These are phyloP conservation scores for Camelina hispida DNA, from an alignment of 345 rosid species.

Conservation along the genomic window DNA sequence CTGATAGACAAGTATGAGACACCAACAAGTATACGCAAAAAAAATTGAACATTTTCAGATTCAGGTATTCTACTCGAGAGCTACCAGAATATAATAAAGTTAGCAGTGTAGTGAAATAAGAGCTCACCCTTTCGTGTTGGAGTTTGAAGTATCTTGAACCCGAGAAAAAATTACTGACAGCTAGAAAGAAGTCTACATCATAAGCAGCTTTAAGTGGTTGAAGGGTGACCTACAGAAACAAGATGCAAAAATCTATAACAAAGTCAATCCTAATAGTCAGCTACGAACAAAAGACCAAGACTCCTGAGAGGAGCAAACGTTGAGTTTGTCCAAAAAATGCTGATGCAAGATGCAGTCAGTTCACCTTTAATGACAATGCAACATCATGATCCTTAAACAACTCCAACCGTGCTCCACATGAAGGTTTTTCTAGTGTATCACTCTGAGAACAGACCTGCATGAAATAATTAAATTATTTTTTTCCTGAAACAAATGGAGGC, in stretches of 20 bases:
- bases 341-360: constrained; percentile 37
- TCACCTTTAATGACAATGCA: constrained; percentile 68
- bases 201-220: constrained; percentile 66
- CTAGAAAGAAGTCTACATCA: constrained; percentile 54
- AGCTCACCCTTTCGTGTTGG: constrained; percentile 80
- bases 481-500: constrained; percentile 2
- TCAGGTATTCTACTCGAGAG: not conserved
- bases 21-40: not conserved
- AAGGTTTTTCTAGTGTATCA: constrained; percentile 51
- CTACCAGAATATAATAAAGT: not conserved
- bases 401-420: constrained; percentile 62
- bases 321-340: constrained; percentile 19
- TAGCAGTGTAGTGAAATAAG: constrained; percentile 22
- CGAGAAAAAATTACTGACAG: constrained; percentile 54
- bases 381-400: constrained; percentile 55
- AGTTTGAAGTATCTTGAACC: constrained; percentile 59
- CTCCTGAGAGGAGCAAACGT: constrained; percentile 15
- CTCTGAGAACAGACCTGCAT: constrained; percentile 51
- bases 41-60: not conserved
- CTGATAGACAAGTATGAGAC: not conserved
- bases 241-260: constrained; percentile 20
- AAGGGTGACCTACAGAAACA: constrained; percentile 59
- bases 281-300: constrained; percentile 30
- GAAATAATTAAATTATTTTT: not conserved
- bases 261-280: constrained; percentile 31